Percentiles rank a stretch among this genome's conserved stretches.
phyloP scores from a whole-genome alignment of 345 rosid species.

The Raphanus sativus region DNA sequence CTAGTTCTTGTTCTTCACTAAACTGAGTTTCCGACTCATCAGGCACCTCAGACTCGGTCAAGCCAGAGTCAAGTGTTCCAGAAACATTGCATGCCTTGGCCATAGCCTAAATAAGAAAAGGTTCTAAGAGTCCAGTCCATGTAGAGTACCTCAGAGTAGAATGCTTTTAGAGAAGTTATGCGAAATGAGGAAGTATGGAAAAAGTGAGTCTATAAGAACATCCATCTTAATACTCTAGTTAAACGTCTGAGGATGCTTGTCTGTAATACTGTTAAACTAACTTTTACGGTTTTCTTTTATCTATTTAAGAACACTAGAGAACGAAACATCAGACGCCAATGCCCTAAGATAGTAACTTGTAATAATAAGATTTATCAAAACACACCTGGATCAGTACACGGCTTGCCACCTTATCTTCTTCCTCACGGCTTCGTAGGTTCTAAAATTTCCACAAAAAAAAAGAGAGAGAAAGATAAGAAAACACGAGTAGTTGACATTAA shows the following conservation, averaged over 20 bases:
- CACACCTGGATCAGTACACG: conserved; percentile 66
- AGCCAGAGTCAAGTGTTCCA: conserved; percentile 48
- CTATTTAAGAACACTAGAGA: background rate
- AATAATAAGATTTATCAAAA: conserved; percentile 1
- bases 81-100: conserved; percentile 77
- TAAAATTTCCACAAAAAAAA: too few species aligned
- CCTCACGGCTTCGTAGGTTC: conserved; percentile 71
- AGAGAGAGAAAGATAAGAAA: too few species aligned
- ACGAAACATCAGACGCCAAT: background rate
- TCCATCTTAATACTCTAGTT: too few species aligned
- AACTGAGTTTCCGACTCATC: conserved; percentile 55
- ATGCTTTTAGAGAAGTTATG: conserved; percentile 3
- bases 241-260: background rate
- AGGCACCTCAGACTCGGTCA: conserved; percentile 58
- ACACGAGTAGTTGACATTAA: background rate
- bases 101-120: conserved; percentile 55
- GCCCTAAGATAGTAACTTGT: conserved; percentile 5
- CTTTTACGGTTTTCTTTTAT: background rate
- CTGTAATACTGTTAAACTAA: background rate
- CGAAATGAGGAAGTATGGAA: background rate
- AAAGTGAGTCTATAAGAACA: background rate
- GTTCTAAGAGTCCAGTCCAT: background rate
- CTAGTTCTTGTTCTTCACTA: conserved; percentile 71
- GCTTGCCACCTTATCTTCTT: conserved; percentile 85
- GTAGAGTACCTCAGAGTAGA: too few species aligned